Evolutionary conservation across 208 protist species (phyloP), one percentile per base, ranked within the genome.

Genomic region (Phytomonas sp.): DNA sequence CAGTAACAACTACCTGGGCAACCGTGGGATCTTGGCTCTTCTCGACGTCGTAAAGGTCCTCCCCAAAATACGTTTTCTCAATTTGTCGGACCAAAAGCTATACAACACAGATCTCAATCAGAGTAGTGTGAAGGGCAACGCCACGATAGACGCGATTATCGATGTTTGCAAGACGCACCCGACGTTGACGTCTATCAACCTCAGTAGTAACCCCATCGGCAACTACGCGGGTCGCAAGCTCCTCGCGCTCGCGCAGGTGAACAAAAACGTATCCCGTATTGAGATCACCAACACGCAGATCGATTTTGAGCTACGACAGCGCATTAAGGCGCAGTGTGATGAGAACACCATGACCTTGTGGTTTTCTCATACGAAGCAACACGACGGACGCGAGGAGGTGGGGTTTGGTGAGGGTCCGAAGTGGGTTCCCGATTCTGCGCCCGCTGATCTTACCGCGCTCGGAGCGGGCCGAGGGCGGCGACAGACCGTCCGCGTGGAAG

Each of bases 81-180:
- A 92, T 66, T 75, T 90, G 33, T 73, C 79, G 28, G 87, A 92
- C 61, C 91, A 96, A 70, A 96, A 96, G 78, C 73, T 96, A 60
- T 96, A 94, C 83, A 96, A 96, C 87, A 88, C 91, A 5, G 91
- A 96, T 68, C 81, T 96, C 59, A 94, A 82, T 62, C 83, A 92
- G 74, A 87, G 91, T 64, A 86, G 88, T 65, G 85, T 96, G 60
- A 96, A 91, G 75, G 91, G 91, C 62, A 96, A 96, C 71, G 77
- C 67, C 2, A 88, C 86, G 31, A 82, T 96, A 66, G 91, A 96
- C 69, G 82, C 85, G 34, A 73, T 96, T 33, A 84, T 96, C 46
- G 91, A 92, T 33, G 85, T 96, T 32, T 78, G 84, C 67, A 86
- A 90, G 78, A 79, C 74, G 34, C 91, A 96, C 77, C 88, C 91